Base-by-base conservation (phyloP, 31 red algal genomes). In the Asparagopsis taxiformis region DNA sequence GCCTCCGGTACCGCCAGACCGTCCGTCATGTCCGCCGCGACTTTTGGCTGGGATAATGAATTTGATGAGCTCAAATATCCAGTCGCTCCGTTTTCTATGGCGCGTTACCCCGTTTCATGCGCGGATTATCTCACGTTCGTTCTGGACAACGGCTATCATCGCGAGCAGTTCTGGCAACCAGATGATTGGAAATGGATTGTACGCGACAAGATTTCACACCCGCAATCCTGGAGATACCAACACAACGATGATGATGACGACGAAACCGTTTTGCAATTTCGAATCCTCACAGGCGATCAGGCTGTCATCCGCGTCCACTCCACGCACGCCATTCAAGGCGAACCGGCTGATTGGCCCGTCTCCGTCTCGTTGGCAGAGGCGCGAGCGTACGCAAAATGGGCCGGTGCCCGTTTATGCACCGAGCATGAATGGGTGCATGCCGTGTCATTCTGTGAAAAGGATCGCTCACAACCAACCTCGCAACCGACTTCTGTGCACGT, bases 31-130 rank as follows among this genome's bases (percentile, higher is more conserved):
- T n/a, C n/a, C 13, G 58, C 36, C 13, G 49, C 8, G 31, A 48
- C 25, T 0, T 91, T 85, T 51, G 66, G 28, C 23, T 94, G 91
- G 91, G 91, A 94, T 58, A 94, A 89, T 72, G 91, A 94, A 54
- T 37, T 79, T 41, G 52, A 72, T 13, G 70, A 17, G n/a, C 2
- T 59, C 11, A 28, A 24, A 20, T 62, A 39, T 11, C 17, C 15
- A 19, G 68, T 90, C 22, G 33, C 21, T 2, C 21, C 63, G 9
- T 82, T 91, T 28, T 11, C 16, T n/a, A 31, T 94, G n/a, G 35
- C 51, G 8, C 35, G 28, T 0, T 62, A 70, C 43, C 81, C 91
- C 21, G 91, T 94, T 20, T 84, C 76, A 19, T 65, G 85, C 17
- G 75, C 31, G 17, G 57, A 92, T 38, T 90, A 38, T 32, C 35